Evolutionary conservation across 2,329 filamentous ascomycete genomes (phyloP).

Genomic region (Diaporthe helianthi): DNA sequence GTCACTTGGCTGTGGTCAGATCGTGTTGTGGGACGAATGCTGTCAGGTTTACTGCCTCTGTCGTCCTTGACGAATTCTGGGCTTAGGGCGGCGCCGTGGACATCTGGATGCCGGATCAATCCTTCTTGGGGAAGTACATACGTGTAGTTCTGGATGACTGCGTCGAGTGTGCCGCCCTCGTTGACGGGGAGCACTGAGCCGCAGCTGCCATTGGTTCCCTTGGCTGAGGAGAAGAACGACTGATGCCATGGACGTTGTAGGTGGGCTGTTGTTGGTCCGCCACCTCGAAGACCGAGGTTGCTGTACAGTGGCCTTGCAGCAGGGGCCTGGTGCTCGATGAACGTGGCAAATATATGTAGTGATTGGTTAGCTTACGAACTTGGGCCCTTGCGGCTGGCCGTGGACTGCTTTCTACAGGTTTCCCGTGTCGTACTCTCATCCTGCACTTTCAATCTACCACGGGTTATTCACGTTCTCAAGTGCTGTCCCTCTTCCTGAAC

Average conservation of each 20-base stretch:
- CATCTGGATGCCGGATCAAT: slow-evolving; percentile 48
- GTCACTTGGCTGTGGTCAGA: slow-evolving; percentile 8
- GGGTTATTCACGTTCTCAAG: too few species aligned
- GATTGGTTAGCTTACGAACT: slow-evolving; percentile 11
- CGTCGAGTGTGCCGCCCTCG: not conserved
- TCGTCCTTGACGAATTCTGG: slow-evolving; percentile 56
- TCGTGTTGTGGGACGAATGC: not conserved
- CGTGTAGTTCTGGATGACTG: not conserved
- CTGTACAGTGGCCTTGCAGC: slow-evolving; percentile 1
- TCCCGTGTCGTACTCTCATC: slow-evolving; percentile 21
- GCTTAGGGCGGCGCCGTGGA: slow-evolving; percentile 57
- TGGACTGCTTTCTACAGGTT: slow-evolving; percentile 10
- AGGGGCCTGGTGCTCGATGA: not conserved
- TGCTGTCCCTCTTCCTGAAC: too few species aligned
- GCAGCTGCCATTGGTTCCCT: not conserved
- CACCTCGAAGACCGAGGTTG: slow-evolving; percentile 13
- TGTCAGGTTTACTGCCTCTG: slow-evolving; percentile 46
- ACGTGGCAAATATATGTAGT: not conserved
- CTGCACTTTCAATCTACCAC: too few species aligned
- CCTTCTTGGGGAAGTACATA: not conserved
- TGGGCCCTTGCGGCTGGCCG: not conserved
- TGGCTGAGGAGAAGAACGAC: not conserved
- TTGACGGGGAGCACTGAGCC: not conserved
- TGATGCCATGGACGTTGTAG: not conserved
- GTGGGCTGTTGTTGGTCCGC: not conserved